Percentiles rank a stretch among this genome's conserved stretches.
These are phyloP conservation scores for Afroboletus lepidellus DNA, from an alignment of 1,284 basidiomycete genomes.

Conservation along the genomic window DNA sequence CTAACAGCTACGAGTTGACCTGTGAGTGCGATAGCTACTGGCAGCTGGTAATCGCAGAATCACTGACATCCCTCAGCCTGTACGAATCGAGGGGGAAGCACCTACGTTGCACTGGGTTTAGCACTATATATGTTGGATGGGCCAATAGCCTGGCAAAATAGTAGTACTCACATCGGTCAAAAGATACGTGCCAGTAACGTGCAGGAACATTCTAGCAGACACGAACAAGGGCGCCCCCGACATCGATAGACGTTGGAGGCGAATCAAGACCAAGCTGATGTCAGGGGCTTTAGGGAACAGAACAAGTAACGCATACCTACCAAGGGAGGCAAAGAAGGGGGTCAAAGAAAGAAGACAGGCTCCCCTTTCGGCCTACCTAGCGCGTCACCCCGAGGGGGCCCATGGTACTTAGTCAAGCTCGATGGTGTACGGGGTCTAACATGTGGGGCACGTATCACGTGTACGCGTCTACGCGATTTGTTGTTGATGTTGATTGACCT, in stretches of 20 bases:
- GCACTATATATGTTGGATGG: conserved; percentile 47
- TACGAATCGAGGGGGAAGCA: not conserved
- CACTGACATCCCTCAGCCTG: too few species aligned
- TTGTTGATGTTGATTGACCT: conserved; percentile 28
- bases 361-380: not conserved
- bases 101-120: conserved; percentile 41
- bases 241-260: conserved; percentile 45
- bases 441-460: conserved; percentile 24
- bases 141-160: not conserved
- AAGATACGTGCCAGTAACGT: conserved; percentile 40
- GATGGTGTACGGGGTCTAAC: conserved; percentile 21
- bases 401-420: too few species aligned
- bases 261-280: not conserved
- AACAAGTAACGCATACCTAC: too few species aligned
- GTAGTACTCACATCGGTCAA: conserved; percentile 39
- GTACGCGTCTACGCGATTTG: conserved; percentile 26
- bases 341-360: not conserved
- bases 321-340: conserved; percentile 33
- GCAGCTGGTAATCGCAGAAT: conserved; percentile 45
- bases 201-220: conserved; percentile 45
- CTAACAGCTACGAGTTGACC: conserved; percentile 37
- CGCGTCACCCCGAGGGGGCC: too few species aligned
- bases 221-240: conserved; percentile 40
- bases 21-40: conserved; percentile 53
- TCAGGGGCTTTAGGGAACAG: conserved; percentile 5